Evolutionary conservation across 495 filamentous ascomycete species (phyloP).

Genomic region (Xylaria bambusicola): DNA sequence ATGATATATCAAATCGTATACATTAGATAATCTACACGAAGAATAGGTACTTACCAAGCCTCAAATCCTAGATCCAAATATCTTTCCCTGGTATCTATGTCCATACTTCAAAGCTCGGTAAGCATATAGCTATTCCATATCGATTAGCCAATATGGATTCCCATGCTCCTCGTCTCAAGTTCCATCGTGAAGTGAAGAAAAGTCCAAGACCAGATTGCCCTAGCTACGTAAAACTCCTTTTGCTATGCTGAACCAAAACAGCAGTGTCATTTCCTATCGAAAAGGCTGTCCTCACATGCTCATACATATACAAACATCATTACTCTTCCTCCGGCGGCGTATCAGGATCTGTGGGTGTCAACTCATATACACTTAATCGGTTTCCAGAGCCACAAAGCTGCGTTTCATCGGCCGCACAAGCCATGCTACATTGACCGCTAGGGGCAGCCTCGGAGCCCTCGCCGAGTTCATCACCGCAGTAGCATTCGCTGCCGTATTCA

Average conservation of each 20-base stretch:
- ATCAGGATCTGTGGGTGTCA: not conserved
- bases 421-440: constrained; percentile 42
- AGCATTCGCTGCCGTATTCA: constrained; percentile 46
- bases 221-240: constrained; percentile 10
- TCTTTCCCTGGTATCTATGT: too few relatives aligned
- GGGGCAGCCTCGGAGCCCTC: constrained; percentile 30
- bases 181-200: constrained; percentile 8
- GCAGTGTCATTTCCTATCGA: not conserved
- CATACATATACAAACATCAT: not conserved
- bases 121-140: too few relatives aligned
- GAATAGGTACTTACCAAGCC: too few relatives aligned
- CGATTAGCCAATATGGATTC: not conserved
- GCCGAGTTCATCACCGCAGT: constrained; percentile 41
- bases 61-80: not conserved
- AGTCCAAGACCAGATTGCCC: not conserved
- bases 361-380: constrained; percentile 42
- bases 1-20: too few relatives aligned
- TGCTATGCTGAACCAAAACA: not conserved
- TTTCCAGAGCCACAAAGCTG: constrained; percentile 49
- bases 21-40: too few relatives aligned
- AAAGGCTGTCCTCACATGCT: not conserved
- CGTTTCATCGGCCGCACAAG: constrained; percentile 40
- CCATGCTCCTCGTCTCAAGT: not conserved
- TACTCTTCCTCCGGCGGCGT: constrained; percentile 18
- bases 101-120: too few relatives aligned